These are phyloP conservation scores for Coelastrella sp. DNA, from an alignment of 139 green algal species.

Conservation along the genomic window DNA sequence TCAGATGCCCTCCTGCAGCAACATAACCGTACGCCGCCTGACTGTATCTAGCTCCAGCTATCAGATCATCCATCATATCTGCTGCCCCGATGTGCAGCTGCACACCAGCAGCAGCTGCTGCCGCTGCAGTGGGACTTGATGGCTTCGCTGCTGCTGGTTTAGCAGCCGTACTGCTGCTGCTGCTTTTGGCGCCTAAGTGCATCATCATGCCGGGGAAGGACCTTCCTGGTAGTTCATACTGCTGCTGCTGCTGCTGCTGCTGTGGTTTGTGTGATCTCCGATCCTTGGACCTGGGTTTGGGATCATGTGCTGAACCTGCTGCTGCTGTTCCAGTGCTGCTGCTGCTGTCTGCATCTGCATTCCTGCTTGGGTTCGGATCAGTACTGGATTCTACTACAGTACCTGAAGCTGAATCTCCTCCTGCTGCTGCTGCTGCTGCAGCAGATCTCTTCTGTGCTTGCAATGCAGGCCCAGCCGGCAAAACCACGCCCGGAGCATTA, in stretches of 20 bases:
- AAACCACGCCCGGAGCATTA: constrained; percentile 28
- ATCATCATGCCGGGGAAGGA: constrained; percentile 1
- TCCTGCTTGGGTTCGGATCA: not conserved
- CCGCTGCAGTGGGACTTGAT: not conserved
- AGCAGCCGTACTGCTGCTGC: not conserved
- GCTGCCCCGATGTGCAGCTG: constrained; percentile 18
- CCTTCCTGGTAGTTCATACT: constrained; percentile 9
- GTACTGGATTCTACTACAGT: not conserved
- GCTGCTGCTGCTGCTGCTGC: constrained; percentile 6
- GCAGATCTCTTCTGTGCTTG: not conserved
- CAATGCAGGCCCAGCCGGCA: not conserved
- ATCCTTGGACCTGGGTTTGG: not conserved
- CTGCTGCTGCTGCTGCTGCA: not conserved
- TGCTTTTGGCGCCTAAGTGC: constrained; percentile 8
- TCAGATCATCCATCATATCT: constrained; percentile 55
- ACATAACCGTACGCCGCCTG: constrained; percentile 73
- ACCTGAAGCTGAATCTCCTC: not conserved
- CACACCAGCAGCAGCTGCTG: constrained; percentile 13
- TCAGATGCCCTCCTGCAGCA: constrained; percentile 60
- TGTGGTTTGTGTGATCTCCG: not conserved
- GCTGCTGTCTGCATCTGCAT: not conserved
- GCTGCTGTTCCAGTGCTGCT: not conserved
- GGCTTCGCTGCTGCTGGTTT: not conserved
- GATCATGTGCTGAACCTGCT: no score
- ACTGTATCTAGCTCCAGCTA: constrained; percentile 59